phyloP scores from a whole-genome alignment of 768 basidiomycete genomes.

The Rickenella mellea region DNA sequence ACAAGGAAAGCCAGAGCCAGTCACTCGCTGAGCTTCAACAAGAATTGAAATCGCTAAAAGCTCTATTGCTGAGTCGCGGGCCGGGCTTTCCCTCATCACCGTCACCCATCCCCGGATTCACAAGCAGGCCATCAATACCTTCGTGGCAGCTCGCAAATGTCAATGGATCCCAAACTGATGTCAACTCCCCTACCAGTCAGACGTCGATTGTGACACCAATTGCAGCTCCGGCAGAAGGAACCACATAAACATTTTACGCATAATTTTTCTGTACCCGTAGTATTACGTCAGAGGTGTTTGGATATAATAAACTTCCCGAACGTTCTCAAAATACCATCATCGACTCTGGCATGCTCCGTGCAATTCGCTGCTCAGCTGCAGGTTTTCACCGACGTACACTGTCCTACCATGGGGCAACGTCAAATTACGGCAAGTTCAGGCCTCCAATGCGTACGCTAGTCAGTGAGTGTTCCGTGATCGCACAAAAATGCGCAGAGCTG shows the following conservation, averaged over 20 bases:
- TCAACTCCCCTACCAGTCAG: background rate
- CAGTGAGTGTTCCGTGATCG: background rate
- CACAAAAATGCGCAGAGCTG: background rate
- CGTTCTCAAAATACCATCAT: too few species aligned
- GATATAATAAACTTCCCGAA: too few species aligned
- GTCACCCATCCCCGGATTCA: conserved; percentile 38
- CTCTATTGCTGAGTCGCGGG: conserved; percentile 71
- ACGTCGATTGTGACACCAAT: background rate
- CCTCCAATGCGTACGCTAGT: background rate
- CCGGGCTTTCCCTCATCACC: conserved; percentile 35
- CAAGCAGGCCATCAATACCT: conserved; percentile 70
- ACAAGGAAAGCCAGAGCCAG: conserved; percentile 74
- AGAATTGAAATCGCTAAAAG: conserved; percentile 90
- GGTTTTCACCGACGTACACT: too few species aligned
- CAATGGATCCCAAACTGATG: background rate
- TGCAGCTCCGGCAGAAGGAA: too few species aligned
- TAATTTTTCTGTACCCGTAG: too few species aligned
- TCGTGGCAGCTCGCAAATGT: conserved; percentile 75
- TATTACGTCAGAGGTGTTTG: too few species aligned
- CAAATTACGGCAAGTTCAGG: background rate
- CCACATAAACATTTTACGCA: too few species aligned
- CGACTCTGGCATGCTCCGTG: too few species aligned
- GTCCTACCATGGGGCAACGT: too few species aligned
- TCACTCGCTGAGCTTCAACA: conserved; percentile 84
- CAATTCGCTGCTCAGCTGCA: too few species aligned